These are phyloP conservation scores for Aspergillus neotritici DNA, from an alignment of 2,329 filamentous ascomycete species.

Conservation along the genomic window DNA sequence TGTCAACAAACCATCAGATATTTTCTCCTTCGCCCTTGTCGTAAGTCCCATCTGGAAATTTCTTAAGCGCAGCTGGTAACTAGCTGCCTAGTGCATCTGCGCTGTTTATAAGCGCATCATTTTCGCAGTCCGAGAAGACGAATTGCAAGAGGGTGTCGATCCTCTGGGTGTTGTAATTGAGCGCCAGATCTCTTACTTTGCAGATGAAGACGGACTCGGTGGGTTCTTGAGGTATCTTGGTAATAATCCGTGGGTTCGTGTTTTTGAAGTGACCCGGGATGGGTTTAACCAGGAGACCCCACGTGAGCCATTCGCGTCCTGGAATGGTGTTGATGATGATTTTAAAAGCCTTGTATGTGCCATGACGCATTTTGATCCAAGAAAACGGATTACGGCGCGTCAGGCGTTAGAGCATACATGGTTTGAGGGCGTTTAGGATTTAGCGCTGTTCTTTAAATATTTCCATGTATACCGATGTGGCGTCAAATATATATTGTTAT, in stretches of 20 bases:
- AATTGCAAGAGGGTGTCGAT: constrained; percentile 29
- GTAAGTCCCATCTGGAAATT: constrained; percentile 11
- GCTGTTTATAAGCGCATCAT: constrained; percentile 40
- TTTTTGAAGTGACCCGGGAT: constrained; percentile 35
- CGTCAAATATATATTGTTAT: no score
- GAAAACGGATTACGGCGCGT: constrained; percentile 26
- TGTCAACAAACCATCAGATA: constrained; percentile 28
- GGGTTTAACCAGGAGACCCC: constrained; percentile 41
- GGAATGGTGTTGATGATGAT: constrained; percentile 32
- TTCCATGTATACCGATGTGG: no score
- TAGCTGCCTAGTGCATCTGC: constrained; percentile 39
- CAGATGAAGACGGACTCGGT: constrained; percentile 38
- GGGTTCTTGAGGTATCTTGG: constrained; percentile 41
- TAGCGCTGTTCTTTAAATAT: no score
- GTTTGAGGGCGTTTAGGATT: constrained; percentile 10
- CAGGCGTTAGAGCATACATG: constrained; percentile 31
- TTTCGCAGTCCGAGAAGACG: constrained; percentile 34
- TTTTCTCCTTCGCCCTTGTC: constrained; percentile 34
- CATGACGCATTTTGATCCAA: constrained; percentile 31
- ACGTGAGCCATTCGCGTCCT: constrained; percentile 38
- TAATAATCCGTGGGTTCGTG: constrained; percentile 35
- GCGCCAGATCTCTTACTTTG: constrained; percentile 46
- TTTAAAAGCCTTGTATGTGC: constrained; percentile 25
- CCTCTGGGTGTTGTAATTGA: constrained; percentile 40
- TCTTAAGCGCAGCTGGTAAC: constrained; percentile 1